These are phyloP conservation scores for Monilinia fructigena DNA, from an alignment of 2,329 filamentous ascomycete species.

Conservation along the genomic window DNA sequence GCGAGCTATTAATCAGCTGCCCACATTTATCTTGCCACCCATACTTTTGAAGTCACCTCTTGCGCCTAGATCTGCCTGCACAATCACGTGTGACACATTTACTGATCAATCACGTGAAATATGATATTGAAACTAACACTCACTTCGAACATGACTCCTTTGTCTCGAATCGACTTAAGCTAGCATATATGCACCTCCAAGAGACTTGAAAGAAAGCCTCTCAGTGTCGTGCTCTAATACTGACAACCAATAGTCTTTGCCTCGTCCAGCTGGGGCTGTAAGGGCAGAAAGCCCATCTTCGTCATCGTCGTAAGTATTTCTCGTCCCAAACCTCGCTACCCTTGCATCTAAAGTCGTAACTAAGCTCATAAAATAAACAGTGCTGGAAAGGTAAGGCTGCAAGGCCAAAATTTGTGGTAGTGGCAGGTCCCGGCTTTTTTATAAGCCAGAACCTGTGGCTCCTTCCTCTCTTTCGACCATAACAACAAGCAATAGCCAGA, in stretches of 20 bases:
- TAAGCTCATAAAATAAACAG: not conserved
- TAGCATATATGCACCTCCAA: not conserved
- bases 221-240: not conserved
- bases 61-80: not conserved
- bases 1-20: not conserved
- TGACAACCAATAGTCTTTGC: not conserved
- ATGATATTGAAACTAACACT: not conserved
- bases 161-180: not conserved
- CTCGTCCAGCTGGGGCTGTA: too few relatives aligned
- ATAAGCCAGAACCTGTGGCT: not conserved
- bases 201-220: not conserved
- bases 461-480: not conserved
- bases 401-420: not conserved
- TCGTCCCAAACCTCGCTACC: constrained; percentile 5
- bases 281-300: not conserved
- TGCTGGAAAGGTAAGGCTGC: not conserved
- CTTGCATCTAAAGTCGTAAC: not conserved
- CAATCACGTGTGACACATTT: too few relatives aligned
- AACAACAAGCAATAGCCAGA: not conserved
- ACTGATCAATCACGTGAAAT: not conserved
- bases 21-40: not conserved
- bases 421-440: not conserved
- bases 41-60: not conserved
- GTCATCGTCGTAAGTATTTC: not conserved
- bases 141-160: not conserved